Percentiles rank a stretch among this genome's conserved stretches.
Conservation (phyloP, 805 yeast species). For the Candida ulmi region DNA sequence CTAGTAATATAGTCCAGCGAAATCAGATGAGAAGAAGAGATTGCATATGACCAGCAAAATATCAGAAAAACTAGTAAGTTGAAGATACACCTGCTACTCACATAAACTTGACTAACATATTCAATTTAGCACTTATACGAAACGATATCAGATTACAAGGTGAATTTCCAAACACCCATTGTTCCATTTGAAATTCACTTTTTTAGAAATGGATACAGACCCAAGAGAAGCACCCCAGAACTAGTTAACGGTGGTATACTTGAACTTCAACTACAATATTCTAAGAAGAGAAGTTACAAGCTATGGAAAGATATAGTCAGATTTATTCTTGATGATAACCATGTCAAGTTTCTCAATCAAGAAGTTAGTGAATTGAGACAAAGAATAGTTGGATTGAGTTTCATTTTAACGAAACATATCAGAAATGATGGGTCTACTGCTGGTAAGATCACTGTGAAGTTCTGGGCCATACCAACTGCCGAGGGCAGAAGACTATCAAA, state of each 20-base stretch:
- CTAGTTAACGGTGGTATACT: slow-evolving; percentile 6
- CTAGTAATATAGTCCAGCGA: too few species aligned
- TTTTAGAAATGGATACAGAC: slow-evolving; percentile 7
- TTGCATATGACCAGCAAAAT: not conserved
- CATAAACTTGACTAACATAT: too few species aligned
- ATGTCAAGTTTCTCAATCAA: not conserved
- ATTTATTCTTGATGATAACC: slow-evolving; percentile 3
- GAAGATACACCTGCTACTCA: too few species aligned
- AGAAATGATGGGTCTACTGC: not conserved
- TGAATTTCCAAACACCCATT: not conserved
- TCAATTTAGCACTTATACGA: not conserved
- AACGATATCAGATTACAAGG: not conserved
- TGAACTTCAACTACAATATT: slow-evolving; percentile 3
- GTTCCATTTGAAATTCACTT: slow-evolving; percentile 5
- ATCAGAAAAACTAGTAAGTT: not conserved
- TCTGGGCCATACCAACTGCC: not conserved
- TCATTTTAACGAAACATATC: not conserved
- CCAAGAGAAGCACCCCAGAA: not conserved
- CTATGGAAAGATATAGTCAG: slow-evolving; percentile 8
- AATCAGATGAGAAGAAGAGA: too few species aligned
- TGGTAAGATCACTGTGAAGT: not conserved
- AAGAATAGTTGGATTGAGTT: slow-evolving; percentile 2
- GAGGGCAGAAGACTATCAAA: not conserved
- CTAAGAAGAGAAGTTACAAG: not conserved
- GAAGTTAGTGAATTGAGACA: not conserved